Conservation (phyloP, 768 basidiomycete genomes). For the Xerocomus brunneocitrinus region DNA sequence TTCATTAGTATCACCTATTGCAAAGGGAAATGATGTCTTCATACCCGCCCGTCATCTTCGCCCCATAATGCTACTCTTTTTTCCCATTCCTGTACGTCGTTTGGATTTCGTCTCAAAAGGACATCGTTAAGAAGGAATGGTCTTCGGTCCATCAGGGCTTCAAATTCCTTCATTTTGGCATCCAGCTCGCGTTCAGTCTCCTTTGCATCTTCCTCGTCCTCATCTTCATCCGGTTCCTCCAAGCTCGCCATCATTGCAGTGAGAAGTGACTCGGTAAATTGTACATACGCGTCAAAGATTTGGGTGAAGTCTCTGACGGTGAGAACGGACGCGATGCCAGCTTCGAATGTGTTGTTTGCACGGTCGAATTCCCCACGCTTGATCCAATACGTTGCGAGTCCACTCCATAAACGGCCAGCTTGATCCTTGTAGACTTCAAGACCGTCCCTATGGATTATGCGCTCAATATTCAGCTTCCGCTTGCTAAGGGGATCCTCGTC, state of each 20-base stretch:
- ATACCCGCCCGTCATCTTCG: constrained; percentile 88
- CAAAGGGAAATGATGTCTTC: background rate
- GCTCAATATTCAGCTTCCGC: constrained; percentile 79
- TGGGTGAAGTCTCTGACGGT: constrained; percentile 97
- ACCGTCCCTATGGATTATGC: constrained; percentile 81
- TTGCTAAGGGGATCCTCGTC: constrained; percentile 77
- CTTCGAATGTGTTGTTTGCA: constrained; percentile 83
- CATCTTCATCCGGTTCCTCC: constrained; percentile 70
- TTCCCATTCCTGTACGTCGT: constrained; percentile 99
- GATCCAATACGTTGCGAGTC: constrained; percentile 97
- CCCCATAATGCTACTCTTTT: constrained; percentile 93
- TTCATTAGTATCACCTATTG: background rate
- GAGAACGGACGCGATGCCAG: constrained; percentile 76
- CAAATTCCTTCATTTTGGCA: constrained; percentile 84
- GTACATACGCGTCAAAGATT: constrained; percentile 94
- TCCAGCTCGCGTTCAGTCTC: constrained; percentile 85
- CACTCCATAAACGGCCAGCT: constrained; percentile 93
- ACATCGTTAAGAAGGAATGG: constrained; percentile 98
- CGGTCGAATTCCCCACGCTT: constrained; percentile 94
- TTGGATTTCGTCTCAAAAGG: constrained; percentile 85
- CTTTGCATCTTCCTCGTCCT: constrained; percentile 71
- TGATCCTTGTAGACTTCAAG: constrained; percentile 91
- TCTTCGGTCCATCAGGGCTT: constrained; percentile 89
- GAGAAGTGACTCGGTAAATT: constrained; percentile 88
- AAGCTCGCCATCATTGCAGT: constrained; percentile 84